phyloP scores from a whole-genome alignment of 768 basidiomycete genomes.

The Lactarius sp. region DNA sequence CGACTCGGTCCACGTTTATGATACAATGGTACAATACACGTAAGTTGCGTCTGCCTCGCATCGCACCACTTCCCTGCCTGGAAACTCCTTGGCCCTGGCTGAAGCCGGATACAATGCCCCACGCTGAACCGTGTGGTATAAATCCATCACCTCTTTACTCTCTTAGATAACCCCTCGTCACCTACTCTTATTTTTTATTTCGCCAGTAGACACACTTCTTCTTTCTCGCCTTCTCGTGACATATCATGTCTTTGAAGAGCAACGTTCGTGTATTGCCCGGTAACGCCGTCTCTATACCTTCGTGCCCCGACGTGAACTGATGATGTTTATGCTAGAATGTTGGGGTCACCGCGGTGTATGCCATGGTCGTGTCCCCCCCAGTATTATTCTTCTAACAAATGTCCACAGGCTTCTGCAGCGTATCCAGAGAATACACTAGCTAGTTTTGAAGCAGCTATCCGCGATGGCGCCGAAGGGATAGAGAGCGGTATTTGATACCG shows the following conservation, averaged over 20 bases:
- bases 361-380: conserved; percentile 19
- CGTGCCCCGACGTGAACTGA: not conserved
- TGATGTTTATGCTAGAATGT: conserved; percentile 49
- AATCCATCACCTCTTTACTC: not conserved
- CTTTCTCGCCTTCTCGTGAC: not conserved
- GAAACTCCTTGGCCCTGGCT: not conserved
- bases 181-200: not conserved
- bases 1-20: conserved; percentile 17
- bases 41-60: conserved; percentile 6
- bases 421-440: conserved; percentile 95
- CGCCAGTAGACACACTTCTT: not conserved
- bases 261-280: conserved; percentile 28
- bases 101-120: not conserved
- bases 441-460: conserved; percentile 91
- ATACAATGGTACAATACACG: not conserved
- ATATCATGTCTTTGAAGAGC: conserved; percentile 16
- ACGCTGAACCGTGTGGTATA: not conserved
- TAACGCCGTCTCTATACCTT: not conserved
- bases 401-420: conserved; percentile 66
- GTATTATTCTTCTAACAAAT: conserved; percentile 8
- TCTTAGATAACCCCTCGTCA: not conserved
- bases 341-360: conserved; percentile 72
- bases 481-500: conserved; percentile 80
- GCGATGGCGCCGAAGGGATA: conserved; percentile 93
- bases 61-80: not conserved